phyloP scores from a whole-genome alignment of 78 protist genomes.

The Dictyostelium firmibasis region DNA sequence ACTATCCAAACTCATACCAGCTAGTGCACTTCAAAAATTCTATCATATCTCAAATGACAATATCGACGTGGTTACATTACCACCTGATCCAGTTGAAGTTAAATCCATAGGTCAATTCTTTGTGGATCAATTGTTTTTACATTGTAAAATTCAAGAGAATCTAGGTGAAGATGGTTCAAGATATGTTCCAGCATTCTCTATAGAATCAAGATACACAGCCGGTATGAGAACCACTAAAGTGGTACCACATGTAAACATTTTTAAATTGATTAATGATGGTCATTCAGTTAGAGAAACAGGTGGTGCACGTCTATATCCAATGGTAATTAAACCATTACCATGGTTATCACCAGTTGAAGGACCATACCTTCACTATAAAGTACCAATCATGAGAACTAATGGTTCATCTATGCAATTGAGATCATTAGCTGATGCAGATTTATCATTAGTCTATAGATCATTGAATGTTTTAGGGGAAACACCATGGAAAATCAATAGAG shows the following conservation, averaged over 20 bases:
- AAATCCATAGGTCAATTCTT: not conserved
- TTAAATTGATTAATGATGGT: constrained; percentile 1
- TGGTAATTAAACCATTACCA: constrained; percentile 63
- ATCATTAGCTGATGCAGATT: constrained; percentile 8
- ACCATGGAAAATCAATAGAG: constrained; percentile 87
- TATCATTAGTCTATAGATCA: constrained; percentile 48
- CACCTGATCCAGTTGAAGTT: not conserved
- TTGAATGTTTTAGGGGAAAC: constrained; percentile 74
- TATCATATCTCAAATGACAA: not conserved
- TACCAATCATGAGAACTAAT: constrained; percentile 38
- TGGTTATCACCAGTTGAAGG: constrained; percentile 42
- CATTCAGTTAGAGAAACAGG: constrained; percentile 15
- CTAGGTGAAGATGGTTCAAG: not conserved
- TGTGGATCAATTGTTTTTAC: not conserved
- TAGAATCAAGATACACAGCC: not conserved
- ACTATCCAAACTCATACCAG: not conserved
- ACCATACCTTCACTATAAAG: constrained; percentile 28
- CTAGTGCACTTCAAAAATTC: not conserved
- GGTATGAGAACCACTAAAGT: not conserved
- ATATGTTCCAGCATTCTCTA: constrained; percentile 21
- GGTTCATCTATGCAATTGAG: constrained; percentile 23
- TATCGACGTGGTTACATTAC: not conserved
- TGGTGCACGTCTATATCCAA: constrained; percentile 52
- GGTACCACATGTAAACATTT: not conserved
- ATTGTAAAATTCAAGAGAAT: constrained; percentile 23